Base-by-base conservation (phyloP, 164 flowering plant genomes). In the Magnolia officinalis region DNA sequence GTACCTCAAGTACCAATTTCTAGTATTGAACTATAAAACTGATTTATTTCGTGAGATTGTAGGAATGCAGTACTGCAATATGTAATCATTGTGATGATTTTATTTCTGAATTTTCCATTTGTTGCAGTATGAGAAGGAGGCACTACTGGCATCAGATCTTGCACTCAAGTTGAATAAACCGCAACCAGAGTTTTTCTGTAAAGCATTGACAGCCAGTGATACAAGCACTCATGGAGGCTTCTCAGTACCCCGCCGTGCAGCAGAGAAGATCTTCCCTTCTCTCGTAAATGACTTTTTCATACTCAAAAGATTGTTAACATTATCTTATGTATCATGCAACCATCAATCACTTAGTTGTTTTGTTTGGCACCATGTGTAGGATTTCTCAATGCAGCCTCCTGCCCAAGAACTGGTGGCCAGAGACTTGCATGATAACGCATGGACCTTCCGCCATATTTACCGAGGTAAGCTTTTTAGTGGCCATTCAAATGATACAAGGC, bases 211-310 rank as follows among this genome's bases (percentile, higher is more conserved):
- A n/a, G 97, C 99, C 21, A 95, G 99, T 89, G 99, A 96, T 76
- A 94, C 98, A 14, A 96, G 99, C 82, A 96, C 99, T 67, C 99
- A 96, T 88, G 99, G 99, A 51, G 99, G 99, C 50, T 96, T 94
- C 79, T 96, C 99, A 65, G 99, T 96, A 50, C 99, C 98, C 5
- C 99, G 99, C 18, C 98, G 98, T 70, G 94, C 98, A 73, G 99
- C 99, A 45, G 99, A 96, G 80, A 96, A 96, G 78, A 94, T 92
- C n/a, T 96, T 96, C 82, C 99, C 99, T 77, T 81, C 94, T 82
- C 91, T 96, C 77, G 99, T 96, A 83, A 85, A 90, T 23, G 23
- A 59, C 50, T 72, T 74, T 59, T 58, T n/a, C 26, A 49, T 7
- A 8, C 70, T 20, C 73, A 5, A 11, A 50, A 64, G 4, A 50